Evolutionary conservation across 768 basidiomycete genomes (phyloP), one percentile per base, ranked within the genome.

Genomic region (Pisolithus albus): DNA sequence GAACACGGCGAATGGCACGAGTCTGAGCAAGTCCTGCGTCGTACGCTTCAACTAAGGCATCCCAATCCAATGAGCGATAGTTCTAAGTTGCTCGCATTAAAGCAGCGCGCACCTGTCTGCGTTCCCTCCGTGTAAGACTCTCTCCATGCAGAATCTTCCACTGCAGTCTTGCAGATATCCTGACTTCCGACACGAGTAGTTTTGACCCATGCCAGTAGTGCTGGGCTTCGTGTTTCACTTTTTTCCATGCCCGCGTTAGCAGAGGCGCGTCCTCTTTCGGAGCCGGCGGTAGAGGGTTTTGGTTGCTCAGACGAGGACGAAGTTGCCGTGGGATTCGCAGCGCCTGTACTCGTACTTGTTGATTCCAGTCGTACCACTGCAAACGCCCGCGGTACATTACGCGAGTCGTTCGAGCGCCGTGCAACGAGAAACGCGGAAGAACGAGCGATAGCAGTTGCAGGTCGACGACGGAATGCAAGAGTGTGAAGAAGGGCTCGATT

Each of bases 121-220:
- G 79, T 68, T 99, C 96, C 63, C 96, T 79, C 58, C 96, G 81
- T 7, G 96, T 99, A 68, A 99, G 68, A 41, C 78, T 82, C 48
- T 91, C 91, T 32, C 96, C 96, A 52, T 92, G 89, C 21, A 99
- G 70, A 47, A 98, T 83, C 72, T 94, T 92, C 82, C 86, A 89
- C 61, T 93, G 88, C 40, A 99, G 75, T 54, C 93, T 77, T 3
- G 78, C 73, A 21, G 90, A 92, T 56, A 98, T 97, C 56, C 88
- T 83, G 49, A 96, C 88, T 72, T 98, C 96, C 23, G 92, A 89
- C 15, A 90, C 92, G 45, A 99, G 77, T 5, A 99, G 81, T 65
- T 96, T 96, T 1, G 90, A 80, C 10, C 96, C 95, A 56, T 93
- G 86, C 94, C 94, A 98, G 67, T 98, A 99, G 67, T 99, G 95